These are phyloP conservation scores for Magnaporthiopsis rhizophila DNA, from an alignment of 2,329 filamentous ascomycete genomes.

Conservation along the genomic window DNA sequence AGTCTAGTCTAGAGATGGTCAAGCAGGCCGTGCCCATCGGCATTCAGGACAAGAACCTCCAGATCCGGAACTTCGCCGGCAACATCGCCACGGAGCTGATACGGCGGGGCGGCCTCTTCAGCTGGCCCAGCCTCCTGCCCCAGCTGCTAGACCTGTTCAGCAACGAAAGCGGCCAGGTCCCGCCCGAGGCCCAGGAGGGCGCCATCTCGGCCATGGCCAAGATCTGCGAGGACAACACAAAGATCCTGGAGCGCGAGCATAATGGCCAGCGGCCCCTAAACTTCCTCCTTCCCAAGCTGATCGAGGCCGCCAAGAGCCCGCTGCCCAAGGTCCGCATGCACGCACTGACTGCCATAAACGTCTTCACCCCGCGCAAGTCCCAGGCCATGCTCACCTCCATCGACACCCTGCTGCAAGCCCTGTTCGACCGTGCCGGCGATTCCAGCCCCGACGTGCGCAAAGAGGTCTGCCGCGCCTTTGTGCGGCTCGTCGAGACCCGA, in stretches of 20 bases:
- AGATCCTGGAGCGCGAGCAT: slow-evolving; percentile 77
- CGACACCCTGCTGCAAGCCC: slow-evolving; percentile 70
- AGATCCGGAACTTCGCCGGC: slow-evolving; percentile 83
- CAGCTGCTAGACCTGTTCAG: slow-evolving; percentile 72
- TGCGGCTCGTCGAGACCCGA: slow-evolving; percentile 81
- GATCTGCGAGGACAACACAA: slow-evolving; percentile 94
- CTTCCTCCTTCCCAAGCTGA: slow-evolving; percentile 81
- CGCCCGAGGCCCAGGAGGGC: slow-evolving; percentile 74
- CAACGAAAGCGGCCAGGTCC: slow-evolving; percentile 60
- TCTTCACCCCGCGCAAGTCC: slow-evolving; percentile 81
- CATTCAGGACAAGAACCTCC: slow-evolving; percentile 70
- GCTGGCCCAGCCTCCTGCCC: slow-evolving; percentile 84
- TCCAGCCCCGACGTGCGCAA: slow-evolving; percentile 73
- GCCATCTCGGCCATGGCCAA: slow-evolving; percentile 90
- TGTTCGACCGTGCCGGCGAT: slow-evolving; percentile 77
- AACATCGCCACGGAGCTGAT: slow-evolving; percentile 93
- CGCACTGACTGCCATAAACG: slow-evolving; percentile 78
- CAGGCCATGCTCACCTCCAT: slow-evolving; percentile 74
- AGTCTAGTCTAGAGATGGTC: slow-evolving; percentile 66
- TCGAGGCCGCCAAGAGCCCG: slow-evolving; percentile 73
- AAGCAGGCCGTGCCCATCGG: slow-evolving; percentile 70
- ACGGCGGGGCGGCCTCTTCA: slow-evolving; percentile 72
- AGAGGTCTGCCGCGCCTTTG: slow-evolving; percentile 89
- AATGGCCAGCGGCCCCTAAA: slow-evolving; percentile 81
- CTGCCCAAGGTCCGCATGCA: slow-evolving; percentile 70